Conservation (phyloP, 208 protist species). For the Paratrypanosoma confusum region DNA sequence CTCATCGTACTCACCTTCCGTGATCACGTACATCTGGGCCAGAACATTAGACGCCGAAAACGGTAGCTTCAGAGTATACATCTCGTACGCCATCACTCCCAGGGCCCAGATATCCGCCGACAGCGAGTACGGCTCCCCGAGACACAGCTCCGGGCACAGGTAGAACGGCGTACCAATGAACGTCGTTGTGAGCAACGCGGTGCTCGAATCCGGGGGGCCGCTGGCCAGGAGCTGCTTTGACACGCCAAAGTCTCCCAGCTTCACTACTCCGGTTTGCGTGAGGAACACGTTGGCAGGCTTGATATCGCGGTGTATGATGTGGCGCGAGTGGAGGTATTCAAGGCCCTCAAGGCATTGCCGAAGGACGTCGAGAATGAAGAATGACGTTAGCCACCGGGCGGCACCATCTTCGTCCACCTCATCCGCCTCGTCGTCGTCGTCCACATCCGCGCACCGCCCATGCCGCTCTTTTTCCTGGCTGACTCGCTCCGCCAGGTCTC, state of each 20-base stretch:
- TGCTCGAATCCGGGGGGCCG: conserved; percentile 21
- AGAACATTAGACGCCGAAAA: conserved; percentile 76
- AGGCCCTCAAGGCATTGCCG: conserved; percentile 75
- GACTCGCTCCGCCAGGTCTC: conserved; percentile 40
- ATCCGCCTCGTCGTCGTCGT: neutral
- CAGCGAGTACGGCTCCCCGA: conserved; percentile 80
- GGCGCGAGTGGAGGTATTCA: conserved; percentile 66
- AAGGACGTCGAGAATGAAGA: conserved; percentile 52
- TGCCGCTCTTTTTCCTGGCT: conserved; percentile 1
- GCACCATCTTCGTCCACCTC: no score
- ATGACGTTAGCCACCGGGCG: conserved; percentile 69
- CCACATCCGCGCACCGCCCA: neutral
- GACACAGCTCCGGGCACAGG: conserved; percentile 75
- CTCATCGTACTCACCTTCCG: conserved; percentile 65
- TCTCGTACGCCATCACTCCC: conserved; percentile 78
- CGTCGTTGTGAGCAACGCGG: conserved; percentile 34
- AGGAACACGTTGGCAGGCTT: conserved; percentile 89
- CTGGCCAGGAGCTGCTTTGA: conserved; percentile 48
- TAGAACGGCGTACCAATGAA: conserved; percentile 90
- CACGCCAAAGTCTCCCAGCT: conserved; percentile 85
- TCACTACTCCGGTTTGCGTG: conserved; percentile 31
- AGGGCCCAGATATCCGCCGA: conserved; percentile 78
- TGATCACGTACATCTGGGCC: conserved; percentile 74
- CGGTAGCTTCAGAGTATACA: conserved; percentile 70
- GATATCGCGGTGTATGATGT: conserved; percentile 87